These are phyloP conservation scores for Coemansia furcata DNA, from an alignment of 192 early-diverging fungal genomes.

Conservation along the genomic window DNA sequence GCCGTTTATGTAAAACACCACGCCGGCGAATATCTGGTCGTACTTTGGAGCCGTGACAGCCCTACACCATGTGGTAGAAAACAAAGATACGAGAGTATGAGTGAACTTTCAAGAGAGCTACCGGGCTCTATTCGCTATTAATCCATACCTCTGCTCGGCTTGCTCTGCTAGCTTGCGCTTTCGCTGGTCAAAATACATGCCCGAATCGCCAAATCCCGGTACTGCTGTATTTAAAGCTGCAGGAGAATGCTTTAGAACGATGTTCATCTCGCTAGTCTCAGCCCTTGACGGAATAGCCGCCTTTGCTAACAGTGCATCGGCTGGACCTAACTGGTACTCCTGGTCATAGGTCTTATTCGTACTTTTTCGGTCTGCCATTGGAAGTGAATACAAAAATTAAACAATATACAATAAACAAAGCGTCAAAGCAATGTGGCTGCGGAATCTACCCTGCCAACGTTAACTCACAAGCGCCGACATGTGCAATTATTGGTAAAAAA, in stretches of 20 bases:
- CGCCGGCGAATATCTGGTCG: conserved; percentile 35
- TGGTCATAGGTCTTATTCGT: neutral
- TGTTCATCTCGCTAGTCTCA: neutral
- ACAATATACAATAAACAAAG: neutral
- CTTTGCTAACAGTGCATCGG: neutral
- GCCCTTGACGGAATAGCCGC: neutral
- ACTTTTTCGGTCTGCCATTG: neutral
- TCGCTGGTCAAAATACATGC: conserved; percentile 35
- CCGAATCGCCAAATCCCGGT: conserved; percentile 34
- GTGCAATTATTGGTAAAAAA: neutral
- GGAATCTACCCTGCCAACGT: neutral
- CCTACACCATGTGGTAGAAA: neutral
- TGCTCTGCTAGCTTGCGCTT: conserved; percentile 48
- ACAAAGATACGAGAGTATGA: neutral
- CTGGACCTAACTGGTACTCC: conserved; percentile 13
- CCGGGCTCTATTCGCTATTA: neutral
- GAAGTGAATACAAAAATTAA: neutral
- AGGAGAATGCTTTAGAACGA: neutral
- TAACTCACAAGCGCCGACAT: neutral
- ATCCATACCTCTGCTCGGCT: conserved; percentile 12
- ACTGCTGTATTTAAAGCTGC: neutral
- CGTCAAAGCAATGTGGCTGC: neutral
- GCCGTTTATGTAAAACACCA: conserved; percentile 65
- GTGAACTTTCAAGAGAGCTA: neutral
- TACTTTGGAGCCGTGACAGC: conserved; percentile 1